Conservation (phyloP, 2,329 filamentous ascomycete genomes). For the Botrytis byssoidea region DNA sequence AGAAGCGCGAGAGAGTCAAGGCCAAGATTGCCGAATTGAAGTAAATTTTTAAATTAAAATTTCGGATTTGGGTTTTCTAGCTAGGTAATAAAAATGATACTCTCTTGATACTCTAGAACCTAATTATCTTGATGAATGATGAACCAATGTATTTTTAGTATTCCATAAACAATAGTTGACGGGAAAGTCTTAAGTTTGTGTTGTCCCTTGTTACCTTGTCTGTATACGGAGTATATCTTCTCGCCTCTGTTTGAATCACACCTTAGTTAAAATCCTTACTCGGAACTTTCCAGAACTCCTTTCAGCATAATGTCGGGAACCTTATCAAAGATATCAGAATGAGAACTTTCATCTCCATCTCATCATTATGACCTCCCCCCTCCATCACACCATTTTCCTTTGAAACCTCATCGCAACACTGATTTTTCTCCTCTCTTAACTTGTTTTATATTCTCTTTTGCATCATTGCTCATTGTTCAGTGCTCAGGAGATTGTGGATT, state of each 20-base stretch:
- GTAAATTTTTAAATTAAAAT: conserved; percentile 34
- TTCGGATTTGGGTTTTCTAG: conserved; percentile 24
- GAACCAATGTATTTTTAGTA: background rate
- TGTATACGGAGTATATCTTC: background rate
- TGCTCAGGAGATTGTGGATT: conserved; percentile 8
- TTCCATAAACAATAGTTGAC: background rate
- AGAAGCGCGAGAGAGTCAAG: conserved; percentile 83
- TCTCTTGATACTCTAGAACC: background rate
- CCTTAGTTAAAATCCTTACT: background rate
- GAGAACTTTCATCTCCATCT: background rate
- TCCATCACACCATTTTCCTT: background rate
- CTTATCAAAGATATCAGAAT: background rate
- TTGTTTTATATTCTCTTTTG: conserved; percentile 7
- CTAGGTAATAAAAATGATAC: conserved; percentile 16
- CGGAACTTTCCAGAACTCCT: background rate
- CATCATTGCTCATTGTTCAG: background rate
- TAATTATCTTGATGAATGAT: background rate
- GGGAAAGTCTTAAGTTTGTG: background rate
- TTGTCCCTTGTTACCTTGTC: background rate
- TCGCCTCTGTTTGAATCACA: background rate
- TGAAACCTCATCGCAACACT: background rate
- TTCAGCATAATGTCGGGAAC: background rate
- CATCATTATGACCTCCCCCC: background rate
- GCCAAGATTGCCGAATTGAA: conserved; percentile 85
- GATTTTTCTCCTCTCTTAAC: background rate